Base-by-base conservation (phyloP, 768 basidiomycete genomes). In the Pleurotus cornucopiae region DNA sequence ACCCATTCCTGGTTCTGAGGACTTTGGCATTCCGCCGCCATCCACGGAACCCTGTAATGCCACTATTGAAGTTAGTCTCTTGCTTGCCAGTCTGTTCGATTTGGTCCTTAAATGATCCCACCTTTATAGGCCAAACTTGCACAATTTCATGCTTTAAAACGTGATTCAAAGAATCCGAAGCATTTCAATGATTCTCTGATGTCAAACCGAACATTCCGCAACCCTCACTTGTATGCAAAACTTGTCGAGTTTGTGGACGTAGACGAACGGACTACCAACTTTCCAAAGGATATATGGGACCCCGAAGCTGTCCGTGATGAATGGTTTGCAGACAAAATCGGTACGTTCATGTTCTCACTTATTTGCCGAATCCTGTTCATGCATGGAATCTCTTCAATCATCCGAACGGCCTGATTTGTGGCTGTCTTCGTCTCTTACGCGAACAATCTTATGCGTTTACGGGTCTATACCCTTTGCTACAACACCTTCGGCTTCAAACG, bases 121-220 rank as follows among this genome's bases (percentile, higher is more conserved):
- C 13, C 34, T 30, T 40, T 38, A 16, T 64, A 96, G 94, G 76
- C 84, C 0, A 98, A 97, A 69, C 79, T 97, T 20, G 72, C 80
- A 0, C 84, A 89, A 51, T 98, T 97, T 63, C 80, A 87, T 55
- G 64, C 76, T 0, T 77, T 98, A 46, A 92, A 94, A 67, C 70
- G 75, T 25, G 79, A 86, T 63, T 66, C 81, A 7, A 58, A 59
- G 1, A 79, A 81, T 62, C 88, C 89, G 1, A 85, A 86, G 62
- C 94, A 97, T 69, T 98, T 97, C 75, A 99, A 98, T 68, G 94
- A 97, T 69, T 91, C 91, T 1, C 80, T 99, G 41, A 92, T 98
- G 86, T 83, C 86, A 6, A 92, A 90, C 61, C 86, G 92, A 44
- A 86, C 93, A 3, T 99, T 98, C 72, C 85, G 94, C 23, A 99